Percentiles rank a stretch among this genome's conserved stretches.
phyloP scores from a whole-genome alignment of 225 moss, liverwort and hornwort genomes.

The Sphagnum contortum region DNA sequence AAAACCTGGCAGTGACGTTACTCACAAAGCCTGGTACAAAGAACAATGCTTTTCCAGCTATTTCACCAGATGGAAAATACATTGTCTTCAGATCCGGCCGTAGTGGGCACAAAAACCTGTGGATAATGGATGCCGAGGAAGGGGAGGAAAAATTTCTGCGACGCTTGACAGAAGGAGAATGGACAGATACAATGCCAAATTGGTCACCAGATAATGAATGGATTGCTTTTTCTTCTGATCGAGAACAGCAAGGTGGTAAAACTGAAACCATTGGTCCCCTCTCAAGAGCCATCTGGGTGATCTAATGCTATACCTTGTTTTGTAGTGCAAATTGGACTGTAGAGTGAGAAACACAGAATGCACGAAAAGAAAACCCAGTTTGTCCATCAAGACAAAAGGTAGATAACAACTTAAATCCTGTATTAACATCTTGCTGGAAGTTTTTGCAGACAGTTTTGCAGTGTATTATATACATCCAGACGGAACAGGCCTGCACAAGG shows the following conservation, averaged over 20 bases:
- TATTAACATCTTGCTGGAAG: no score
- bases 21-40: conserved; percentile 39
- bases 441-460: conserved; percentile 4
- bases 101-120: conserved; percentile 64
- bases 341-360: no score
- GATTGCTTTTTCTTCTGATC: conserved; percentile 69
- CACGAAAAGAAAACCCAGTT: no score
- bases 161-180: conserved; percentile 56
- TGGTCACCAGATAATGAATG: conserved; percentile 80
- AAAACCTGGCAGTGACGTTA: conserved; percentile 7
- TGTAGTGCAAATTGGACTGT: no score
- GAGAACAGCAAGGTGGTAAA: conserved; percentile 14
- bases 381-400: no score
- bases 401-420: no score
- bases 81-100: conserved; percentile 74
- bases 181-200: conserved; percentile 53
- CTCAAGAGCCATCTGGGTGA: no score
- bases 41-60: conserved; percentile 70
- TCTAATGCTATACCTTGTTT: no score
- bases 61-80: conserved; percentile 77
- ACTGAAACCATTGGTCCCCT: no score
- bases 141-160: conserved; percentile 58
- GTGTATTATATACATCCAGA: conserved; percentile 57
- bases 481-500: conserved; percentile 54
- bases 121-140: conserved; percentile 64